These are phyloP conservation scores for Durio zibethinus DNA, from an alignment of 345 rosid species.

Conservation along the genomic window DNA sequence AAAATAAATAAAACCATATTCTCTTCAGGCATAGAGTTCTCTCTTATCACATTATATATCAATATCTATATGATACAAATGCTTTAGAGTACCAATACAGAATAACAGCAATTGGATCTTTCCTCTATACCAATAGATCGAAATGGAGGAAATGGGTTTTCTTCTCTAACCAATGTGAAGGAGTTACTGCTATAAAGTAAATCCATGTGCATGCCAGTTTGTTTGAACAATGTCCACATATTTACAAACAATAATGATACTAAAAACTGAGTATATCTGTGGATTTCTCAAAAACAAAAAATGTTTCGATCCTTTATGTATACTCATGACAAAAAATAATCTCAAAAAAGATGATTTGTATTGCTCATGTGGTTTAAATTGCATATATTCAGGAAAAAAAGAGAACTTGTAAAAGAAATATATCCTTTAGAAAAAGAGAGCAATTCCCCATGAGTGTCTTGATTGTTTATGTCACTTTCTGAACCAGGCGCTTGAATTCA, in stretches of 20 bases:
- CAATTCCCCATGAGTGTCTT: slow-evolving; percentile 54
- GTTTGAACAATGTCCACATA: neutral
- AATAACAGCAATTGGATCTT: neutral
- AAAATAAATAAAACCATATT: neutral
- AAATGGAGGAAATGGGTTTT: neutral
- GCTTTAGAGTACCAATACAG: neutral
- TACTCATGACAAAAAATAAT: neutral
- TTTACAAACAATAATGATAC: neutral
- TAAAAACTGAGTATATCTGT: neutral
- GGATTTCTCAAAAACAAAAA: neutral
- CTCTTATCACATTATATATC: neutral
- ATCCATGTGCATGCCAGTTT: neutral
- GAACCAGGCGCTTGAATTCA: slow-evolving; percentile 87
- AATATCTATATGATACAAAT: neutral
- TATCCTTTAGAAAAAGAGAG: slow-evolving; percentile 68
- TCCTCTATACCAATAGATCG: neutral
- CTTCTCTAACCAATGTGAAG: neutral
- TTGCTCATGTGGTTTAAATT: neutral
- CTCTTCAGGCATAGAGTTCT: neutral
- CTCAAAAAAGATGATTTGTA: neutral
- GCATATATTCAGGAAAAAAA: neutral
- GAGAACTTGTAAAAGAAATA: slow-evolving; percentile 12
- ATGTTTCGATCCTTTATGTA: neutral
- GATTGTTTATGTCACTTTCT: slow-evolving; percentile 68
- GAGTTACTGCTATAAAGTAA: neutral